These are phyloP conservation scores for Pancytospora philotis DNA, from an alignment of 371 early-diverging fungal genomes.

Conservation along the genomic window DNA sequence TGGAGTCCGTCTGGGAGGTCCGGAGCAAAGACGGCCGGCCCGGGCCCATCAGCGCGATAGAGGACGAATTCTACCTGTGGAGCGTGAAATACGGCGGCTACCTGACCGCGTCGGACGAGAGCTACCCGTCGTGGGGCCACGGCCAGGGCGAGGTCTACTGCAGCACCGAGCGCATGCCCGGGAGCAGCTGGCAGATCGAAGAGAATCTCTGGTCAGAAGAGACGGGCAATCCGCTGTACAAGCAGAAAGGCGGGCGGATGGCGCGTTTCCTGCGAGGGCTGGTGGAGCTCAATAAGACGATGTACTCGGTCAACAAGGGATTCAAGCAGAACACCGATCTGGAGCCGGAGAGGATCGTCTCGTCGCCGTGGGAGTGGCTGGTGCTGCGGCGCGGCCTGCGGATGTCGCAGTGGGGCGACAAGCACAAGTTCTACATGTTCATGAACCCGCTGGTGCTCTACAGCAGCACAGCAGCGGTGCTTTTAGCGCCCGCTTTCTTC, in stretches of 20 bases:
- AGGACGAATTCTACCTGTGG: constrained; percentile 74
- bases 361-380: constrained; percentile 83
- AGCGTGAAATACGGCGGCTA: constrained; percentile 71
- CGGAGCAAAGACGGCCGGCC: constrained; percentile 27
- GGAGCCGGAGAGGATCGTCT: constrained; percentile 71
- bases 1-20: constrained; percentile 35
- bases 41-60: constrained; percentile 23
- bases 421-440: constrained; percentile 76
- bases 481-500: constrained; percentile 40
- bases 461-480: constrained; percentile 65
- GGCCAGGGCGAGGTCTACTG: constrained; percentile 83
- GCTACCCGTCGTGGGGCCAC: constrained; percentile 93
- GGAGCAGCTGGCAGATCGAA: neutral
- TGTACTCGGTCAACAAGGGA: constrained; percentile 93
- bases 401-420: constrained; percentile 88
- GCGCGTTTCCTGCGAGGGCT: constrained; percentile 73
- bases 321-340: constrained; percentile 85
- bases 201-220: constrained; percentile 13
- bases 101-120: constrained; percentile 67
- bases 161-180: constrained; percentile 61
- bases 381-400: constrained; percentile 75
- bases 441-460: constrained; percentile 93
- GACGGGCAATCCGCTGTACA: constrained; percentile 20
- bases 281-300: constrained; percentile 80
- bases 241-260: constrained; percentile 62